Percentiles rank a stretch among this genome's conserved stretches.
Conservation (phyloP, 2,329 filamentous ascomycete species). For the Calonectria pseudoturangicola region DNA sequence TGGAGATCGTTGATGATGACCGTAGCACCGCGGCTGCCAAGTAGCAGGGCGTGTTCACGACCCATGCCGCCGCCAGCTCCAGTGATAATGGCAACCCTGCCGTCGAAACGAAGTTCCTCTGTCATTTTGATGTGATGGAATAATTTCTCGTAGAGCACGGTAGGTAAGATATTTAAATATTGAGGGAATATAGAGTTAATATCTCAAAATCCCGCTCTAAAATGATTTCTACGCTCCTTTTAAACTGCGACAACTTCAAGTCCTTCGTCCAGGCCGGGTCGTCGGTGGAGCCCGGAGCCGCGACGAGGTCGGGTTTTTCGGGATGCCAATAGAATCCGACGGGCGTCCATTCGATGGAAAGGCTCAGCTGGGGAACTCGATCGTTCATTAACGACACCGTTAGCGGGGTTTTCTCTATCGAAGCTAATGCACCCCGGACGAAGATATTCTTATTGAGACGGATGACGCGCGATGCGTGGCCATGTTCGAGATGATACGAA, state of each 20-base stretch:
- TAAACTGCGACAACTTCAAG: neutral
- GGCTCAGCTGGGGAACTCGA: neutral
- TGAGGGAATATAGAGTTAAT: too few species aligned
- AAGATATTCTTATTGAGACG: too few species aligned
- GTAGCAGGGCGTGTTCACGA: neutral
- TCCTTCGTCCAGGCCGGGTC: neutral
- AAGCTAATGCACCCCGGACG: constrained; percentile 1
- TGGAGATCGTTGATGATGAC: constrained; percentile 16
- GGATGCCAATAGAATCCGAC: neutral
- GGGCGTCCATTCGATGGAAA: too few species aligned
- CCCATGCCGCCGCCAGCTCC: constrained; percentile 5
- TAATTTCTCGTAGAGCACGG: neutral
- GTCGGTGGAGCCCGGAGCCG: neutral
- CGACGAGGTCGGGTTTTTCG: neutral
- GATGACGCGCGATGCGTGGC: neutral
- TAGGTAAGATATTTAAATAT: neutral
- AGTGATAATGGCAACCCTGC: constrained; percentile 17
- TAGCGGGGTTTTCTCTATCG: neutral
- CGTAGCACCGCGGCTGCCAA: constrained; percentile 7
- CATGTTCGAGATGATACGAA: neutral
- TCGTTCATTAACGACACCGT: neutral
- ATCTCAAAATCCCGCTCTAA: neutral
- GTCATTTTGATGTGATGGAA: neutral
- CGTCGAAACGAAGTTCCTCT: constrained; percentile 11
- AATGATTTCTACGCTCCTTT: neutral